Base-by-base conservation (phyloP, 805 yeast species). In the Schwanniomyces sp. region DNA sequence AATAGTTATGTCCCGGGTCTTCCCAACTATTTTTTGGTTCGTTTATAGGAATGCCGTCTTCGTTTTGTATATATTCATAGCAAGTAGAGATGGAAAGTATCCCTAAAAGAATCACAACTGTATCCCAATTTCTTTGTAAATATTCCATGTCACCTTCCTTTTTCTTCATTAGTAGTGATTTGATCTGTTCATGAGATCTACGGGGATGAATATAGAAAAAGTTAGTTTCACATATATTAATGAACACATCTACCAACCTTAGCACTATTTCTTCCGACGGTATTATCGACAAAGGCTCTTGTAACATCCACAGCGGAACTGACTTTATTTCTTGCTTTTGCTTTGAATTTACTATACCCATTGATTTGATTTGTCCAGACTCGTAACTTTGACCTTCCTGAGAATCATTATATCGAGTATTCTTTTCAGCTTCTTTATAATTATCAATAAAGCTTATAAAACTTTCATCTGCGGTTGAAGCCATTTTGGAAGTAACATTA, bases 181-280 rank as follows among this genome's bases (percentile, higher is more conserved):
- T 45, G 7, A 53, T 29, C 18, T 46, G 43, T 4, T 30, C 36
- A 27, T 39, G 46, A 25, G 45, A 39, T 10, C 34, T 28, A 6
- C 28, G 41, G 27, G 53, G 58, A 45, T 48, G 51, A n/a, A 45
- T 45, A 27, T 52, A 54, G 41, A 52, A 54, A 41, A 50, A 54
- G 29, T 55, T 54, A 10, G 58, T 54, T 36, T 53, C 56, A 42
- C 56, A 54, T 16, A 54, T 46, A 26, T 51, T 47, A 11, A 54
- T 40, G 36, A 37, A 53, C 4, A 54, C 50, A n/a, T 34, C 30
- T 7, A 52, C 37, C 24, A 52, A 30, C 14, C 45, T 50, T 18
- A 43, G 24, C 29, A 54, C 39, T 14, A 34, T 27, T 12, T 53
- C 48, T 24, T 44, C 45, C 7, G 49, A 27, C 6, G 58, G 58